phyloP scores from a whole-genome alignment of 139 green algal species.

The Asterochloris sp. region DNA sequence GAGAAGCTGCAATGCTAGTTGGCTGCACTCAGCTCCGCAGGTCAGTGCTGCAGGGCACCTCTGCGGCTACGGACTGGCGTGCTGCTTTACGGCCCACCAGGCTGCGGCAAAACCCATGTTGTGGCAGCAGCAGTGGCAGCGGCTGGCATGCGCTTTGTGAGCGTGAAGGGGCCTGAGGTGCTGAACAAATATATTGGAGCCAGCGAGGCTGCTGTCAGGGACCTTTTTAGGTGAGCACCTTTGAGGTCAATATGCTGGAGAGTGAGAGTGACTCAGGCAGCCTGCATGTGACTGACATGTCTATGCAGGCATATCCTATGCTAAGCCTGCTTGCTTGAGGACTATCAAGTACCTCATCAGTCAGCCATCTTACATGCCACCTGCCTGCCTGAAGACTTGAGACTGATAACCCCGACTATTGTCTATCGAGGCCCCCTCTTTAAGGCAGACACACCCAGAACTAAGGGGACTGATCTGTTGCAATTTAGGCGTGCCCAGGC shows the following conservation, averaged over 20 bases:
- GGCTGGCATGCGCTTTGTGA: constrained; percentile 64
- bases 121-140: constrained; percentile 78
- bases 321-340: neutral
- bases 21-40: no score
- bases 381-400: no score
- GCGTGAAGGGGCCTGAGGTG: constrained; percentile 92
- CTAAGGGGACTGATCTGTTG: neutral
- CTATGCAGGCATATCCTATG: no score
- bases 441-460: no score
- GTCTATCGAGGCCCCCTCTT: no score
- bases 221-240: constrained; percentile 72
- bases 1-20: no score
- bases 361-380: neutral
- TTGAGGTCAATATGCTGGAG: neutral
- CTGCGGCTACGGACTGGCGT: constrained; percentile 88
- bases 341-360: neutral
- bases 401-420: no score
- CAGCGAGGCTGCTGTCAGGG: constrained; percentile 85
- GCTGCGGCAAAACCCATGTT: constrained; percentile 95
- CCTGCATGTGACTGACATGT: neutral
- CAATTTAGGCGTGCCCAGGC: constrained; percentile 70
- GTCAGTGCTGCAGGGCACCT: constrained; percentile 43
- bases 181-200: constrained; percentile 99
- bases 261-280: neutral
- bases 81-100: constrained; percentile 95